phyloP scores from a whole-genome alignment of 2,329 filamentous ascomycete genomes.

The Phaeosphaeria sp. region DNA sequence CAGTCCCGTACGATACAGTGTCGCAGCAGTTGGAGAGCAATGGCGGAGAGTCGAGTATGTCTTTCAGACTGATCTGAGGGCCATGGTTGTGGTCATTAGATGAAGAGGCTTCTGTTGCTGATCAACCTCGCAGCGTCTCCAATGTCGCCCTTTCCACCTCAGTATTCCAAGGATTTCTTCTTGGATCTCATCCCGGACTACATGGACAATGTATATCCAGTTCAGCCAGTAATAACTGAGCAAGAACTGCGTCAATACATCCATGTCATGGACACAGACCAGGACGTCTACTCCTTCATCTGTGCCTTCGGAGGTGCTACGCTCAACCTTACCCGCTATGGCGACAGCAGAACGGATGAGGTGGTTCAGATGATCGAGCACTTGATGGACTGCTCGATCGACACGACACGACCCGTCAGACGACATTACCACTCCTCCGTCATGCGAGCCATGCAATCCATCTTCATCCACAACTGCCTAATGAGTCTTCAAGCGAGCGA shows the following conservation, averaged over 20 bases:
- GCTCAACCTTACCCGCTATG: slow-evolving; percentile 50
- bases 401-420: slow-evolving; percentile 46
- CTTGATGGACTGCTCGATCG: slow-evolving; percentile 45
- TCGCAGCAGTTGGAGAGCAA: slow-evolving; percentile 21
- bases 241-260: slow-evolving; percentile 48
- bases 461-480: slow-evolving; percentile 61
- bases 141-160: slow-evolving; percentile 19
- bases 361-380: slow-evolving; percentile 41
- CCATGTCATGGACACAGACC: slow-evolving; percentile 46
- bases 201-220: slow-evolving; percentile 54
- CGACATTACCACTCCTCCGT: slow-evolving; percentile 52
- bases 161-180: slow-evolving; percentile 46
- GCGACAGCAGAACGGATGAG: slow-evolving; percentile 39
- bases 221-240: slow-evolving; percentile 55
- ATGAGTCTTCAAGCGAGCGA: slow-evolving; percentile 58
- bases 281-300: slow-evolving; percentile 51
- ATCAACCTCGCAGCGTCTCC: slow-evolving; percentile 19
- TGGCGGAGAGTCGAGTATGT: slow-evolving; percentile 28
- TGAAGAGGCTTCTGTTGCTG: slow-evolving; percentile 8
- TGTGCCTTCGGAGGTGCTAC: slow-evolving; percentile 56
- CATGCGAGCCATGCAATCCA: slow-evolving; percentile 57
- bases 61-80: not conserved
- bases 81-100: not conserved
- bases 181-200: slow-evolving; percentile 55
- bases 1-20: slow-evolving; percentile 16